These are phyloP conservation scores for Stephanodiscus triporus DNA, from an alignment of 108 stramenopile species.

Conservation along the genomic window DNA sequence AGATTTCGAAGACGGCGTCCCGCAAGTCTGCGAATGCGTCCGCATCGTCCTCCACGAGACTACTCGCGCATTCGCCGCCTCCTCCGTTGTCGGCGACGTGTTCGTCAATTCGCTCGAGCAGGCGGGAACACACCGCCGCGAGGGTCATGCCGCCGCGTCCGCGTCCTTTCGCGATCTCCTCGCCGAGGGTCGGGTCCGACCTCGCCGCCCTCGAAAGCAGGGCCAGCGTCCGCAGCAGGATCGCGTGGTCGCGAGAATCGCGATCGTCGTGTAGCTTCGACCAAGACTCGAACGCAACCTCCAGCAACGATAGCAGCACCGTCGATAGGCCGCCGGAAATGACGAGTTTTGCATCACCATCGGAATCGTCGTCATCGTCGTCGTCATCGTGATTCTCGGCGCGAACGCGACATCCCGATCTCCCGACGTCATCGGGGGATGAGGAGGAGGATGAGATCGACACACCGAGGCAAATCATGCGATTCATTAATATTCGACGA, in stretches of 20 bases:
- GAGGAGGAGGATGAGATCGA: not conserved
- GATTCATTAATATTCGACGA: constrained; percentile 1
- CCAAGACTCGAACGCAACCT: constrained; percentile 2
- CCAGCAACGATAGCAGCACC: constrained; percentile 11
- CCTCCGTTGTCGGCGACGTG: constrained; percentile 22
- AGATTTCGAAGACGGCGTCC: constrained; percentile 74
- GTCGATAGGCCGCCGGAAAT: constrained; percentile 3
- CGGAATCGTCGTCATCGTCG: not conserved
- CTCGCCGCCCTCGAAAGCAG: constrained; percentile 42
- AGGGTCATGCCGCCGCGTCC: constrained; percentile 21
- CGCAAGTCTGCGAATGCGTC: constrained; percentile 76
- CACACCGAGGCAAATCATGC: not conserved
- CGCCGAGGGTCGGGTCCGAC: constrained; percentile 59
- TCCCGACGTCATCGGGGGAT: not conserved
- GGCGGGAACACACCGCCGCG: constrained; percentile 28
- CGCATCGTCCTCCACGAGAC: constrained; percentile 60
- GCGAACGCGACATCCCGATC: not conserved
- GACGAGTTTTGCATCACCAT: not conserved
- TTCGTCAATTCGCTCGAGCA: constrained; percentile 41
- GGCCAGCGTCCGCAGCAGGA: constrained; percentile 28
- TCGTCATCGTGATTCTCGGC: not conserved
- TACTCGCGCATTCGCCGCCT: constrained; percentile 6
- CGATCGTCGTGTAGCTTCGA: not conserved
- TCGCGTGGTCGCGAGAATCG: constrained; percentile 21
- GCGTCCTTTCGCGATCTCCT: constrained; percentile 68